Conservation (phyloP, 441 rosid species). For the Adansonia rubrostipa region DNA sequence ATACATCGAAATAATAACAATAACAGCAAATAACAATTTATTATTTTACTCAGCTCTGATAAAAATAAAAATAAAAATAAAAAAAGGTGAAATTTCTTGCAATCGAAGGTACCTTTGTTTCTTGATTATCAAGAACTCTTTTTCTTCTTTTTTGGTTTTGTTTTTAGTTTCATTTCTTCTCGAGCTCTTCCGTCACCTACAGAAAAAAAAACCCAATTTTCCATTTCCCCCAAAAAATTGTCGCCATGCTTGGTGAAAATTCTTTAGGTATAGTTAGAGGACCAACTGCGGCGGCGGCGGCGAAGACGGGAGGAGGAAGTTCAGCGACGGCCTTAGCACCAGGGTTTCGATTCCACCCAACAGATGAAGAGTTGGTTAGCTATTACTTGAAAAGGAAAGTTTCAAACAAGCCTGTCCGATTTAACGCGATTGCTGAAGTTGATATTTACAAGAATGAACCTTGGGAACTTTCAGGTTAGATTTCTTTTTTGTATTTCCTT, state of each 20-base stretch:
- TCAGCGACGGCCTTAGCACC: slow-evolving; percentile 75
- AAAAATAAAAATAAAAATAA: too few species aligned
- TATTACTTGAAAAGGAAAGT: slow-evolving; percentile 90
- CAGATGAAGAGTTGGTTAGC: slow-evolving; percentile 80
- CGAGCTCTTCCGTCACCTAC: neutral
- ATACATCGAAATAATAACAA: neutral
- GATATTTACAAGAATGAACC: slow-evolving; percentile 93
- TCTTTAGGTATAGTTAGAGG: slow-evolving; percentile 30
- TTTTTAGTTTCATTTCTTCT: neutral
- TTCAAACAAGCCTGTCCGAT: slow-evolving; percentile 61
- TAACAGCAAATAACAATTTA: neutral
- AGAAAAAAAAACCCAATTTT: neutral
- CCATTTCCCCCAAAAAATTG: neutral
- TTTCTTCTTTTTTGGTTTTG: neutral
- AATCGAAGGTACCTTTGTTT: slow-evolving; percentile 4
- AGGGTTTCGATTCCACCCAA: slow-evolving; percentile 88
- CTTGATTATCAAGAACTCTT: neutral
- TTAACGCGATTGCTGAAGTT: slow-evolving; percentile 74
- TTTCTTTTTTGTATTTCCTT: neutral
- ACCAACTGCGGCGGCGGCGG: neutral
- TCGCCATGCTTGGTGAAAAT: slow-evolving; percentile 25
- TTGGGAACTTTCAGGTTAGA: slow-evolving; percentile 76
- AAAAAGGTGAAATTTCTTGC: slow-evolving; percentile 19
- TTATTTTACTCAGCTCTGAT: neutral
- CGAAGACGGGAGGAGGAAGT: neutral